Evolutionary conservation across 768 basidiomycete species (phyloP).

Genomic region (Fomitopsis serialis): DNA sequence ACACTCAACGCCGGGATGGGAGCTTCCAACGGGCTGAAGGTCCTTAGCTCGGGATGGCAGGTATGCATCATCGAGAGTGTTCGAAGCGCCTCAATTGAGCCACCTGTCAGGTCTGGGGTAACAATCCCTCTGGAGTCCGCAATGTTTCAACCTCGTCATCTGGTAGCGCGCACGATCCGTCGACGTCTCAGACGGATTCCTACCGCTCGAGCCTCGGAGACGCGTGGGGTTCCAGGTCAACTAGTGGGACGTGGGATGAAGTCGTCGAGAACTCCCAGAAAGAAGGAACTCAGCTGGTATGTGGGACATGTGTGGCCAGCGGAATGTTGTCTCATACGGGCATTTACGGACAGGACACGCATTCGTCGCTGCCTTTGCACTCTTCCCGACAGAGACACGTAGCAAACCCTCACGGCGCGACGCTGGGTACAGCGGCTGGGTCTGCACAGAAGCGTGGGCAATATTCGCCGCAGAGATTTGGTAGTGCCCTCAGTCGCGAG

Average conservation of each 20-base stretch:
- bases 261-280: slow-evolving; percentile 41
- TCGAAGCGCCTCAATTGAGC: neutral
- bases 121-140: slow-evolving; percentile 44
- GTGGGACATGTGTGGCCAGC: slow-evolving; percentile 11
- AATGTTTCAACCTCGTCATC: slow-evolving; percentile 62
- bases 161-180: slow-evolving; percentile 44
- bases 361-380: neutral
- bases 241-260: slow-evolving; percentile 61
- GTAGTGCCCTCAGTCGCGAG: slow-evolving; percentile 39
- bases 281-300: slow-evolving; percentile 44
- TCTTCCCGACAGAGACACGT: slow-evolving; percentile 13
- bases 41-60: slow-evolving; percentile 64
- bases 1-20: slow-evolving; percentile 51
- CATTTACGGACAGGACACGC: neutral
- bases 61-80: slow-evolving; percentile 24
- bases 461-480: slow-evolving; percentile 52
- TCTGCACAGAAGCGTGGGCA: slow-evolving; percentile 39
- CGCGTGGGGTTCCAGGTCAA: slow-evolving; percentile 46
- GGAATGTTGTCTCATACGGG: neutral
- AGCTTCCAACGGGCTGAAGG: slow-evolving; percentile 42
- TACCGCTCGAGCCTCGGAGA: slow-evolving; percentile 46
- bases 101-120: slow-evolving; percentile 51
- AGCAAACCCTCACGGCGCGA: slow-evolving; percentile 8
- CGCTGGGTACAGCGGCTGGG: slow-evolving; percentile 12
- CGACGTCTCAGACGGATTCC: slow-evolving; percentile 39